phyloP scores from a whole-genome alignment of 257 asterid genomes.

The Galeopsis tetrahit region DNA sequence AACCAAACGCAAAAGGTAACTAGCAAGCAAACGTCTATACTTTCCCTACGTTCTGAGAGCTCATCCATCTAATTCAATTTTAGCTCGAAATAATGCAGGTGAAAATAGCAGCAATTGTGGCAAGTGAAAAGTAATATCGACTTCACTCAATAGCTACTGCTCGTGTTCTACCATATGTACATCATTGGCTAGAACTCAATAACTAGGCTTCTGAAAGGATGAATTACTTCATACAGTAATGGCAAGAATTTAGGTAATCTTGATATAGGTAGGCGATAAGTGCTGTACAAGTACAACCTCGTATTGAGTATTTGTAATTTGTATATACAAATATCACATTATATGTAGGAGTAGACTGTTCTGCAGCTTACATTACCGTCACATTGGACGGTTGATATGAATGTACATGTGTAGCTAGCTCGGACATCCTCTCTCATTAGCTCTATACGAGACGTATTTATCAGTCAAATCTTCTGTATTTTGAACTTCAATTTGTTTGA shows the following conservation, averaged over 20 bases:
- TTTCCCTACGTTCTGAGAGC: not conserved
- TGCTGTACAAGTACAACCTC: not conserved
- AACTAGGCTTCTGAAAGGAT: not conserved
- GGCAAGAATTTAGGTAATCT: not conserved
- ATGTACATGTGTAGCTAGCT: not conserved
- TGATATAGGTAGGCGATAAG: not conserved
- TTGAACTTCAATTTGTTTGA: not conserved
- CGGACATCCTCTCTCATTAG: not conserved
- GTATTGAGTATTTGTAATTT: conserved; percentile 18
- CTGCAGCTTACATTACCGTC: not conserved
- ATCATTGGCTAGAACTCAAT: not conserved
- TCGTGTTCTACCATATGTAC: not conserved
- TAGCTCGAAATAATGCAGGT: conserved; percentile 39
- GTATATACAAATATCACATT: conserved; percentile 7
- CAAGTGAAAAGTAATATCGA: conserved; percentile 3
- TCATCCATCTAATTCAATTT: conserved; percentile 15
- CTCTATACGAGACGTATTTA: conserved; percentile 9
- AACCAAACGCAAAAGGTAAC: conserved; percentile 71
- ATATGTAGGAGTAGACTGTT: conserved; percentile 13
- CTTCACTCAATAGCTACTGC: not conserved
- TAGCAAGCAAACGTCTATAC: not conserved
- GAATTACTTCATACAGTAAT: not conserved
- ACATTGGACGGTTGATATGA: not conserved
- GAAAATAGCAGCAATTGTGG: conserved; percentile 30
- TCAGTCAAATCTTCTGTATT: conserved; percentile 10